Evolutionary conservation across 2,329 filamentous ascomycete genomes (phyloP).

Genomic region (Colletotrichum sp.): DNA sequence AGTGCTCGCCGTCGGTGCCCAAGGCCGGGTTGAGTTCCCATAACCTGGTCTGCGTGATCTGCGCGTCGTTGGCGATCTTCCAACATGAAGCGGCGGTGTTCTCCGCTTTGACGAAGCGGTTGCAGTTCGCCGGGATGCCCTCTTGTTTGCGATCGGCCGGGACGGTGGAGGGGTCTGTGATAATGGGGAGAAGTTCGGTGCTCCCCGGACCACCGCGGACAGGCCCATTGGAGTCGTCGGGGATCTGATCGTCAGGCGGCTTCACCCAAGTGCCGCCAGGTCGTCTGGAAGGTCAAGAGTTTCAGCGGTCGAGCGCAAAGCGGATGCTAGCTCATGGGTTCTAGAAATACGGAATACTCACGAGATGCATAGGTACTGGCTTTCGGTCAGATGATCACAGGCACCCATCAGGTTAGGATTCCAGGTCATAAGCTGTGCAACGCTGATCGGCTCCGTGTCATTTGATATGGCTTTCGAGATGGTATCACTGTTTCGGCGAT

Average conservation of each 20-base stretch:
- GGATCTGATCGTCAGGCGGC: not conserved
- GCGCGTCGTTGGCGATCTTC: not conserved
- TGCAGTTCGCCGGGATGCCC: conserved; percentile 2
- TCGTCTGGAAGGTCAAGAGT: not conserved
- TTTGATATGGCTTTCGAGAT: not conserved
- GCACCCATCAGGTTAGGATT: conserved; percentile 13
- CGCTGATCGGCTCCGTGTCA: not conserved
- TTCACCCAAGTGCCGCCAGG: not conserved
- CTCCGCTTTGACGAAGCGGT: not conserved
- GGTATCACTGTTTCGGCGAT: not conserved
- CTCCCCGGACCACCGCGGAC: conserved; percentile 14
- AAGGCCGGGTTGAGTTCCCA: conserved; percentile 3
- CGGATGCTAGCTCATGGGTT: not conserved
- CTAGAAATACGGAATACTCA: not conserved
- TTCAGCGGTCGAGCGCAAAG: not conserved
- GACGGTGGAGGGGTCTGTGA: not conserved
- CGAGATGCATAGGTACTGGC: conserved; percentile 8
- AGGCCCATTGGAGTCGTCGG: conserved; percentile 4
- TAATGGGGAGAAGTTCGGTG: conserved; percentile 4
- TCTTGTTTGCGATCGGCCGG: not conserved
- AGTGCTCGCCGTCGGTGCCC: conserved; percentile 26
- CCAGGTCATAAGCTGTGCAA: not conserved
- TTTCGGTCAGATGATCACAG: not conserved
- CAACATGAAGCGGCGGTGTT: not conserved
- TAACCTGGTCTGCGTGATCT: not conserved